Evolutionary conservation across 2,329 filamentous ascomycete species (phyloP).

Genomic region (Rhynchosporium graminicola): DNA sequence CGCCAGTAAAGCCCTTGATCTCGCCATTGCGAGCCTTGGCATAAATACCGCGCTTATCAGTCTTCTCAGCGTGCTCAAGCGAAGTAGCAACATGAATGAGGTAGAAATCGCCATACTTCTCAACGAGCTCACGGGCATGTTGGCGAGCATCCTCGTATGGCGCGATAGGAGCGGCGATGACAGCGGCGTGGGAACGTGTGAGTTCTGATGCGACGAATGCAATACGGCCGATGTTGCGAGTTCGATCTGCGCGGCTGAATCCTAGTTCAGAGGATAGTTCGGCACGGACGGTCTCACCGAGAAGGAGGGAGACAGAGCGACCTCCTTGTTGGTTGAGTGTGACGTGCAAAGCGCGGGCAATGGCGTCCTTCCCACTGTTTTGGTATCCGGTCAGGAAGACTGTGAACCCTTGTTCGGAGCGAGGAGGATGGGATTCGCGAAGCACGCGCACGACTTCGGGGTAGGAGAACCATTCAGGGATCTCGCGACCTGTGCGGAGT

Average conservation of each 20-base stretch:
- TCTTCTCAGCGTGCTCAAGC: conserved; percentile 91
- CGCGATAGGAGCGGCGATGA: conserved; percentile 95
- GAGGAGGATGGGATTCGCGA: conserved; percentile 91
- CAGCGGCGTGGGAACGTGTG: conserved; percentile 87
- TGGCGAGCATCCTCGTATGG: conserved; percentile 80
- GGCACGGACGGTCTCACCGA: conserved; percentile 91
- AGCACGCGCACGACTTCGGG: conserved; percentile 97
- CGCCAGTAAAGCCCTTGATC: conserved; percentile 97
- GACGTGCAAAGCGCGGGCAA: conserved; percentile 92
- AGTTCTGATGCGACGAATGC: conserved; percentile 95
- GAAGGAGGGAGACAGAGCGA: conserved; percentile 87
- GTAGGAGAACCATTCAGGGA: conserved; percentile 99
- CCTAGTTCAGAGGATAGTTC: conserved; percentile 95
- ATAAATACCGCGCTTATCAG: conserved; percentile 91
- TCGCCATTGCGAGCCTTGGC: conserved; percentile 79
- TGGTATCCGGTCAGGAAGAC: conserved; percentile 96
- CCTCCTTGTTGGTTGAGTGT: conserved; percentile 98
- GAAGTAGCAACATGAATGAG: conserved; percentile 93
- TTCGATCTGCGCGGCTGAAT: conserved; percentile 89
- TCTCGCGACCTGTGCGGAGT: conserved; percentile 87
- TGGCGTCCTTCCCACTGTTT: conserved; percentile 96
- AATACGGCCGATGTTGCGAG: conserved; percentile 94
- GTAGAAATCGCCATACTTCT: conserved; percentile 90
- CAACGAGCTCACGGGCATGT: conserved; percentile 79
- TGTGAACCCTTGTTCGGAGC: conserved; percentile 92